Base-by-base conservation (phyloP, 2,329 filamentous ascomycete species). In the Fusarium sambucinum region DNA sequence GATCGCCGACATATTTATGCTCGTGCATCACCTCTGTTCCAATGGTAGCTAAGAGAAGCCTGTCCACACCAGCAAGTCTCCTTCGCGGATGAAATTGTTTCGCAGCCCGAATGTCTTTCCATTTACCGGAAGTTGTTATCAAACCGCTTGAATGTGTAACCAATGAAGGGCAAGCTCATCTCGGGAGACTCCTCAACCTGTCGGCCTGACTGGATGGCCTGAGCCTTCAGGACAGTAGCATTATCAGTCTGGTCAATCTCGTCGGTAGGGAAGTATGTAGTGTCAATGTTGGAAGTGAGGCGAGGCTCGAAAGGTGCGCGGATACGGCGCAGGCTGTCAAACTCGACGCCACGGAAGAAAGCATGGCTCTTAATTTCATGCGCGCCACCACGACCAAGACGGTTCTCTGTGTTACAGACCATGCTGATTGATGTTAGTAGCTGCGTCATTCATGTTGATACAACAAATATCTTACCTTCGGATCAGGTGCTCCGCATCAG, bases 231-330 rank as follows among this genome's bases (percentile, higher is more conserved):
- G 70, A 92, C 87, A 25, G 94, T 96, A 57, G 92, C 93, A 69
- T 94, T 97, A 79, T 97, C 94, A 56, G 94, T 95, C 83, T 98
- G 95, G 74, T 97, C 94, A 77, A 99, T 97, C 80, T 99, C 96
- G 77, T 99, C 96, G 53, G 94, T 97, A 12, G 96, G 96, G 89
- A 99, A 99, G 85, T 99, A 98, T 46, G 94, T 95, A 21, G 96
- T 97, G 78, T 99, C 96, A 74, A 97, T 92, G 79, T 96, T 96
- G 67, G 93, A 97, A 63, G 92, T 92, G 69, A 99, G 85, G 76
- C 94, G 93, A 4, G 96, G 96, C 82, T 98, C 95, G 77, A 99
- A 99, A 1, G 96, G 96, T 60, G 96, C 96, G 37, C 94, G 91
- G 76, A 99, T 98, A 63, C 91, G 90, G 69, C 96, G 93, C 71